Percentiles rank a stretch among this genome's conserved stretches.
These are phyloP conservation scores for Solanum tarijense DNA, from an alignment of 257 asterid species.

Conservation along the genomic window DNA sequence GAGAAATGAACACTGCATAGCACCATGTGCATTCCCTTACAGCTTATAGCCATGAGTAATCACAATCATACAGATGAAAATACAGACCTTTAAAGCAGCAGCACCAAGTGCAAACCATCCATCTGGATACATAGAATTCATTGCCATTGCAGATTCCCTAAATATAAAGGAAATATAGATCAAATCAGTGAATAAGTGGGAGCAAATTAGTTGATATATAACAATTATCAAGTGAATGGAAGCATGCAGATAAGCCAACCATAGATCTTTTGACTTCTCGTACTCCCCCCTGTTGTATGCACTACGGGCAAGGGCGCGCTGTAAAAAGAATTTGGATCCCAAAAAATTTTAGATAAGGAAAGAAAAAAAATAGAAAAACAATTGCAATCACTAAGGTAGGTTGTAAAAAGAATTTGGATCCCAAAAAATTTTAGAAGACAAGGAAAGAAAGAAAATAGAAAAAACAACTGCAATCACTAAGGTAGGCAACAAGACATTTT, in stretches of 20 bases:
- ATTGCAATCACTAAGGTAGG: not conserved
- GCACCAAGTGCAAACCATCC: slow-evolving; percentile 99
- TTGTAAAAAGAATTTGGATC: not conserved
- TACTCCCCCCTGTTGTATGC: slow-evolving; percentile 82
- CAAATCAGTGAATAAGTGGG: not conserved
- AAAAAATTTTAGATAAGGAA: not conserved
- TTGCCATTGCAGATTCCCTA: slow-evolving; percentile 78
- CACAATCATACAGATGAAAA: not conserved
- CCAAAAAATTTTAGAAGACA: not conserved
- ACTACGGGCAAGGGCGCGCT: slow-evolving; percentile 82
- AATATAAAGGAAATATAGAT: not conserved
- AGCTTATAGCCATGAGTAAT: not conserved
- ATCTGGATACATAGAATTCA: slow-evolving; percentile 77
- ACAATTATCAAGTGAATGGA: not conserved
- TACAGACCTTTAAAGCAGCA: slow-evolving; percentile 59
- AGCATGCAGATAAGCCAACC: slow-evolving; percentile 13
- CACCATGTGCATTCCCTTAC: not conserved
- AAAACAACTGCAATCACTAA: not conserved
- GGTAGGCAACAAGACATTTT: not conserved
- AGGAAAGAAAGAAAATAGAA: not conserved
- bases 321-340: not conserved
- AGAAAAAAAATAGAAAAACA: not conserved
- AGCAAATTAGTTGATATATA: not conserved
- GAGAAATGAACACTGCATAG: not conserved
- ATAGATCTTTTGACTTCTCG: slow-evolving; percentile 57